Conservation (phyloP, 768 basidiomycete genomes). For the Chalciporus chontae region DNA sequence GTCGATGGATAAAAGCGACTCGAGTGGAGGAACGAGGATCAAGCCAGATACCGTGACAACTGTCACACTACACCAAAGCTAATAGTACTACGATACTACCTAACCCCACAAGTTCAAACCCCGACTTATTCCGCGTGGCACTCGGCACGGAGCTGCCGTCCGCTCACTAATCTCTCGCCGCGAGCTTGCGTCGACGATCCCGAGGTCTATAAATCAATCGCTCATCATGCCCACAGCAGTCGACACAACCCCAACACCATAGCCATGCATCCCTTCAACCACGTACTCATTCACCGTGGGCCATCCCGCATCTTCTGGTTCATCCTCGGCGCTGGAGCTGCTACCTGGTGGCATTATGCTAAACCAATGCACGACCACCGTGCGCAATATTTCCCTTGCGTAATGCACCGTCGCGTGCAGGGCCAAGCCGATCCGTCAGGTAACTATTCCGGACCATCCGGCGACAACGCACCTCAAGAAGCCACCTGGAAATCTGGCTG, state of each 20-base stretch:
- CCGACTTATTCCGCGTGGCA: conserved; percentile 18
- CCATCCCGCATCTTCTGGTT: conserved; percentile 72
- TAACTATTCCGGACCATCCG: not conserved
- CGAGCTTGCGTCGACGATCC: conserved; percentile 18
- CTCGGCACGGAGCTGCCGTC: conserved; percentile 14
- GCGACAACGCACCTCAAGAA: conserved; percentile 6
- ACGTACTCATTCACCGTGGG: conserved; percentile 29
- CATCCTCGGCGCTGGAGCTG: conserved; percentile 49
- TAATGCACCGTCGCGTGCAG: conserved; percentile 22
- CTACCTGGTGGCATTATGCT: conserved; percentile 38
- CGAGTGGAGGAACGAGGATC: conserved; percentile 22
- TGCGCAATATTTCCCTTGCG: conserved; percentile 29
- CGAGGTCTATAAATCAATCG: conserved; percentile 14
- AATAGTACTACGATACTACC: no score
- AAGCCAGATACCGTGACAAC: conserved; percentile 8
- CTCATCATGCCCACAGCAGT: not conserved
- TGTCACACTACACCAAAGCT: no score
- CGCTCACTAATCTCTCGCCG: no score
- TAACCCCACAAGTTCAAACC: no score
- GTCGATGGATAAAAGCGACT: not conserved
- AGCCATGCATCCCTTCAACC: conserved; percentile 23
- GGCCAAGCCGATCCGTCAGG: conserved; percentile 11
- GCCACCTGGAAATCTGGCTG: conserved; percentile 4
- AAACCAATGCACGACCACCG: conserved; percentile 41
- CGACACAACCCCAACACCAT: not conserved